Evolutionary conservation across 495 filamentous ascomycete genomes (phyloP).

Genomic region (Penicillium atrosanguineum): DNA sequence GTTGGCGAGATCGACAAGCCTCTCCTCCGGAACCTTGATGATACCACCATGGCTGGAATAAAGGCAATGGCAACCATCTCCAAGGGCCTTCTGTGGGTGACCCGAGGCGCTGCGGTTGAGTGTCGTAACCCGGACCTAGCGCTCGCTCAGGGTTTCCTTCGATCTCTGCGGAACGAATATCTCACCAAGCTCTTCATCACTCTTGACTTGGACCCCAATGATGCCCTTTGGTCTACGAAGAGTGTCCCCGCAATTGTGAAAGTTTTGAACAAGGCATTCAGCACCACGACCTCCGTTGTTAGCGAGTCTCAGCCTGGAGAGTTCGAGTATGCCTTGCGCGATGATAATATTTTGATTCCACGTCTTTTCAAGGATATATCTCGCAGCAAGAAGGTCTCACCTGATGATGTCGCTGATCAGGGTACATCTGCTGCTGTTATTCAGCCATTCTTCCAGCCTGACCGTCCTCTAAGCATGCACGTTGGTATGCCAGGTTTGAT

Average conservation of each 20-base stretch:
- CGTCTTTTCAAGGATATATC: no score
- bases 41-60: conserved; percentile 1
- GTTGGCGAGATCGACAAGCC: conserved; percentile 32
- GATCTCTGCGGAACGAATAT: conserved; percentile 20
- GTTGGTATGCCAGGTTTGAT: conserved; percentile 24
- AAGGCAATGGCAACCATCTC: conserved; percentile 7
- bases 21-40: conserved; percentile 21
- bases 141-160: conserved; percentile 18
- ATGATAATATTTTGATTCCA: not conserved
- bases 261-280: not conserved
- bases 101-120: conserved; percentile 15
- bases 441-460: conserved; percentile 1
- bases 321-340: not conserved
- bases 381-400: no score
- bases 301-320: not conserved
- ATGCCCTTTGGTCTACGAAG: not conserved
- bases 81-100: conserved; percentile 22
- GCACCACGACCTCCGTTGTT: not conserved
- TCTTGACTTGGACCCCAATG: conserved; percentile 22
- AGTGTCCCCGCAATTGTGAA: not conserved
- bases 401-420: no score
- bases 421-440: not conserved
- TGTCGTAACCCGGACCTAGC: conserved; percentile 5
- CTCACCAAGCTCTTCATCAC: conserved; percentile 5
- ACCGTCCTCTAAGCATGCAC: conserved; percentile 18